These are phyloP conservation scores for Neurospora sp. DNA, from an alignment of 495 filamentous ascomycete genomes.

Conservation along the genomic window DNA sequence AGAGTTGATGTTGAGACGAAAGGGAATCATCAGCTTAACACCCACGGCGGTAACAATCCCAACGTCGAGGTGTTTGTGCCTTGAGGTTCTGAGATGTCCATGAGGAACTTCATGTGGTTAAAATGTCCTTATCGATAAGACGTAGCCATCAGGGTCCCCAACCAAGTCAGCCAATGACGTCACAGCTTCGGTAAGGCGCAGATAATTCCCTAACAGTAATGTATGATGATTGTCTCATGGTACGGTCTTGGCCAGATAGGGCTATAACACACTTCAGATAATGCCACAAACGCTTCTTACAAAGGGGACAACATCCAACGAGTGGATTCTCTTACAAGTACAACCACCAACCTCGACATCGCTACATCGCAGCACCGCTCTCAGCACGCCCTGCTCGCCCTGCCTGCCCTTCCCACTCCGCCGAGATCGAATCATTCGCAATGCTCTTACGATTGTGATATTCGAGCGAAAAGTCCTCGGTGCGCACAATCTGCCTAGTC, in stretches of 20 bases:
- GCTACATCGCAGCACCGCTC: background rate
- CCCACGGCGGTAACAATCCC: background rate
- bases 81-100: background rate
- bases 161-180: background rate
- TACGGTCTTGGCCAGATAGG: background rate
- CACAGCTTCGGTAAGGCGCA: background rate
- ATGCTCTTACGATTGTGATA: background rate
- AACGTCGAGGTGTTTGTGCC: background rate
- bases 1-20: background rate
- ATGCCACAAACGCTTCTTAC: background rate
- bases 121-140: background rate
- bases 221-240: too few species aligned
- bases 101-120: background rate
- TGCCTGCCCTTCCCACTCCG: background rate
- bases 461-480: slow-evolving; percentile 1
- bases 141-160: background rate
- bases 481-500: slow-evolving; percentile 2
- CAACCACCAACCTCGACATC: background rate
- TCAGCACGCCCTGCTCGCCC: background rate
- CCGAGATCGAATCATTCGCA: background rate
- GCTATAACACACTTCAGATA: background rate
- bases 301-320: background rate
- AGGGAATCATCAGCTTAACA: too few species aligned
- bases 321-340: background rate
- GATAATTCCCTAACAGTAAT: background rate